These are phyloP conservation scores for Populus ilicifolia DNA, from an alignment of 345 rosid species.

Conservation along the genomic window DNA sequence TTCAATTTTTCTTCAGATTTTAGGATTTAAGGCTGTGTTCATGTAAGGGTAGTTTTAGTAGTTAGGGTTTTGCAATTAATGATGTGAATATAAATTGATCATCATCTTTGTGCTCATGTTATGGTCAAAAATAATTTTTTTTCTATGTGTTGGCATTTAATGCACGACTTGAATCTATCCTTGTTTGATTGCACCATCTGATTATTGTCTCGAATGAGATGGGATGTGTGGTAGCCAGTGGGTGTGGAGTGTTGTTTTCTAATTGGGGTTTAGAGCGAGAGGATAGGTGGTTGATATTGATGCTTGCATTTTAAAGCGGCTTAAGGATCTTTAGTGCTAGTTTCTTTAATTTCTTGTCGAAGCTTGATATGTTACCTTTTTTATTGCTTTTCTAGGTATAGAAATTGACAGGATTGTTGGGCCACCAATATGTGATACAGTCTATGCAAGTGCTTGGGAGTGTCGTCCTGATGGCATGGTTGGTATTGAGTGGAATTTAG, in stretches of 20 bases:
- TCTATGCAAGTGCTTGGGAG: no score
- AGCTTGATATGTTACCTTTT: no score
- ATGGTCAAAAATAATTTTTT: neutral
- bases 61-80: neutral
- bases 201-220: neutral
- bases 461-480: no score
- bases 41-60: neutral
- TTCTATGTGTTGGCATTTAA: neutral
- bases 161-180: neutral
- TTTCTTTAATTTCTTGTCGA: no score
- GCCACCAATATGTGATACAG: no score
- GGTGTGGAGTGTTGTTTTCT: neutral
- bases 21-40: neutral
- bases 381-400: no score
- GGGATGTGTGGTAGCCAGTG: neutral
- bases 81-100: conserved; percentile 13
- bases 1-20: neutral
- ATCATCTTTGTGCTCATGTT: neutral
- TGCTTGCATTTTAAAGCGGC: no score
- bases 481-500: no score
- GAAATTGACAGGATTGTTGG: no score
- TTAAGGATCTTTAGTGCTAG: no score
- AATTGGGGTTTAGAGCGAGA: no score
- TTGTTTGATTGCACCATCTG: neutral
- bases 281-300: no score